Base-by-base conservation (phyloP, 2,329 filamentous ascomycete genomes). In the Coniochaeta prunicola region DNA sequence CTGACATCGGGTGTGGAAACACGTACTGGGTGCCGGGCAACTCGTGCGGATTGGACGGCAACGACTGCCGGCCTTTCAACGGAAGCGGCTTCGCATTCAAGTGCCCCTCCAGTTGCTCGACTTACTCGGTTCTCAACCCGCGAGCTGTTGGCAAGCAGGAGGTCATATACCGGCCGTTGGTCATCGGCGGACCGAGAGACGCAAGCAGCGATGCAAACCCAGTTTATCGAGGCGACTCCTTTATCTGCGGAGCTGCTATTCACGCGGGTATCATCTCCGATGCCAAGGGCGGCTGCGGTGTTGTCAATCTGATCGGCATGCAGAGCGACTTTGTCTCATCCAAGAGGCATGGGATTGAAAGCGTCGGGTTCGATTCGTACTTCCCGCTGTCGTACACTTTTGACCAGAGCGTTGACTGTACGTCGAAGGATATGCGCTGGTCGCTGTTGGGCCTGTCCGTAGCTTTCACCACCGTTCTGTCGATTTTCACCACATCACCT, bases 301-400 rank as follows among this genome's bases (percentile, higher is more conserved):
- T 90, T 1, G 77, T 90, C 24, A 77, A 78, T 19, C 76, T 90
- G 13, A 76, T 83, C 17, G 89, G 89, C 17, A 80, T 86, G 56
- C 82, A 85, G 62, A 75, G 77, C 60, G 74, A 77, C 57, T 92
- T 85, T 67, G 76, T 80, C 31, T 79, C 82, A 45, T 86, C 87
- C 10, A 81, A 83, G 54, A 80, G 79, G n/a, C 80, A 96, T 67
- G 90, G 88, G 57, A 91, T 97, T 63, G 74, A 77, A 30, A 96
- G 91, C 62, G 78, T 90, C 58, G 81, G 74, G 4, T 99, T 99
- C 69, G 84, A 92, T 62, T 93, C 91, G 0, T 91, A 91, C 64
- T 99, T 99, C 67, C 94, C 94, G 1, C 87, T 90, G 31, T 88
- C 92, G 0, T 97, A 91, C 70, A 84, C 84, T 19, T 97, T 99